Base-by-base conservation (phyloP, 1,284 basidiomycete genomes). In the Rhodotorula glutinis region DNA sequence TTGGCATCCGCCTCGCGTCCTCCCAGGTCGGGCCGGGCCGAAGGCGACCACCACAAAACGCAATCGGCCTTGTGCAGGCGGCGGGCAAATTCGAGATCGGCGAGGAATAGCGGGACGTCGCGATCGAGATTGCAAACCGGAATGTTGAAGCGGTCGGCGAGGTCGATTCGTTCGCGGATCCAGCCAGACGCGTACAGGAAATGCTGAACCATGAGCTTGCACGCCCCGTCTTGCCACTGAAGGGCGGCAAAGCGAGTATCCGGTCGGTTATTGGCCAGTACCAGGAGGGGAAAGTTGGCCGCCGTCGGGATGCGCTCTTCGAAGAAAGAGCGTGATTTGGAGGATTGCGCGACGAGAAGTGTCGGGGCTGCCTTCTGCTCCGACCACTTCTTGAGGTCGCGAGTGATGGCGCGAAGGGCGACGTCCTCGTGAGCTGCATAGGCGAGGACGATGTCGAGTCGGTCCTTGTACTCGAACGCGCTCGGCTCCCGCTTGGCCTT, bases 1-100 rank as follows among this genome's bases (percentile, higher is more conserved):
- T 77, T 75, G 30, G 72, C 70, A 78, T 98, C 96, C 58, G 91
- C 86, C 77, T 99, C 93, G 57, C 88, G 85, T 3, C 96, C 96
- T 52, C 96, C 96, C 0, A 98, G 83, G 79, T 98, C 96, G 5
- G 96, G 94, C n/a, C 85, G 84, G 44, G 90, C 87, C 7, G 87
- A 86, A 1, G 88, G 84, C 5, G 95, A 95, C 96, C 96, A 99
- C 96, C 96, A 99, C 2, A 98, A 82, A 3, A 98, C 82, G 78
- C 91, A 88, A 76, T 98, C 96, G 71, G 96, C 90, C 63, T 88
- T 87, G 59, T 87, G 82, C 54, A 98, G 81, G 29, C 90, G 85
- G 9, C 94, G 87, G 0, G 95, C 91, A 76, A 97, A 95, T 73
- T 88, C 90, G 66, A 98, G 84, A 74, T 99, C 96, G 2, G 92